These are phyloP conservation scores for Russula virescens DNA, from an alignment of 768 basidiomycete genomes.

Conservation along the genomic window DNA sequence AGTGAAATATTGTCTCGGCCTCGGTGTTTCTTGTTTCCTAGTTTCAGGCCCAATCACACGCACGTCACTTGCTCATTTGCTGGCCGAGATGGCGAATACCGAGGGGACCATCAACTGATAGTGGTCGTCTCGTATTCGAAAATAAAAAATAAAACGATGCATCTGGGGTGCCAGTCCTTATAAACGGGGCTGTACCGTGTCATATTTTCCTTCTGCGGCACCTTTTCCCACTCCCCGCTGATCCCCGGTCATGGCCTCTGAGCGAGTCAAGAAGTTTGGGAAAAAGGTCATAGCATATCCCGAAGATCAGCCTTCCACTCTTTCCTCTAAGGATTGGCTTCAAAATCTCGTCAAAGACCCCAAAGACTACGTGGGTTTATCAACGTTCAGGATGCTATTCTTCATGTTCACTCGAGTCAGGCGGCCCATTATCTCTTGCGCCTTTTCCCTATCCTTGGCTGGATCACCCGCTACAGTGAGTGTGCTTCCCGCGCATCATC, in stretches of 20 bases:
- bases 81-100: no score
- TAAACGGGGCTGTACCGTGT: neutral
- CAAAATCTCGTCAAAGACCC: slow-evolving; percentile 40
- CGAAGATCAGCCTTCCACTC: slow-evolving; percentile 51
- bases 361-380: slow-evolving; percentile 41
- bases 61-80: no score
- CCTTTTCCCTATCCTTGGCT: slow-evolving; percentile 80
- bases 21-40: neutral
- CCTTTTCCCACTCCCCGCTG: neutral
- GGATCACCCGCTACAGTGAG: slow-evolving; percentile 85
- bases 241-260: slow-evolving; percentile 33
- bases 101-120: no score
- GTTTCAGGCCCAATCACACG: neutral
- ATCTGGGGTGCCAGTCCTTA: neutral
- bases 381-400: neutral
- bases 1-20: neutral
- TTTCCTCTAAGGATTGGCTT: slow-evolving; percentile 56
- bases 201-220: neutral
- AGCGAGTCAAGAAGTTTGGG: slow-evolving; percentile 40
- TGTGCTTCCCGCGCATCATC: slow-evolving; percentile 4
- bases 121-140: neutral
- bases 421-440: slow-evolving; percentile 54
- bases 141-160: neutral
- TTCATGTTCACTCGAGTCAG: slow-evolving; percentile 34
- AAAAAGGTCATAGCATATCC: slow-evolving; percentile 59